phyloP scores from a whole-genome alignment of 768 basidiomycete species.

The Fibroporia radiculosa region DNA sequence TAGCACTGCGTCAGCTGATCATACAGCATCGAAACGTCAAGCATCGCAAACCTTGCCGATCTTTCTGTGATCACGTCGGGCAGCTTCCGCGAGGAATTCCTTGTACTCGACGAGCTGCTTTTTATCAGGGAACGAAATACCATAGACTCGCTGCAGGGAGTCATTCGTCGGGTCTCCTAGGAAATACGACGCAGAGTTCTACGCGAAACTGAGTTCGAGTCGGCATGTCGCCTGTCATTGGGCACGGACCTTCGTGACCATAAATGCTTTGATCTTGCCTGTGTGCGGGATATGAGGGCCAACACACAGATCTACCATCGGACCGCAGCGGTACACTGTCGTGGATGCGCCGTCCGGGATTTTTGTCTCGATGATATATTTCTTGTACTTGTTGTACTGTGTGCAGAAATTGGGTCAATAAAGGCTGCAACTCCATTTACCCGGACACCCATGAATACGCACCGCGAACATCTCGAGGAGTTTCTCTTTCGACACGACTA shows the following conservation, averaged over 20 bases:
- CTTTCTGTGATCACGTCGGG: constrained; percentile 95
- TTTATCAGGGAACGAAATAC: constrained; percentile 97
- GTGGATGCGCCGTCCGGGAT: constrained; percentile 94
- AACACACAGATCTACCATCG: constrained; percentile 95
- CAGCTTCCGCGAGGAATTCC: constrained; percentile 90
- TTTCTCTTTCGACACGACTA: constrained; percentile 91
- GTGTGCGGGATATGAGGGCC: constrained; percentile 99
- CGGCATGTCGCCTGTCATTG: background rate
- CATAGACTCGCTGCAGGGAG: constrained; percentile 92
- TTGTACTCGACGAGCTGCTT: constrained; percentile 95
- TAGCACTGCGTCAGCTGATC: background rate
- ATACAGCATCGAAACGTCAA: too few relatives aligned
- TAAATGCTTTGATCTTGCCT: constrained; percentile 94
- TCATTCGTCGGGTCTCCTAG: constrained; percentile 90
- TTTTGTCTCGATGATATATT: constrained; percentile 90
- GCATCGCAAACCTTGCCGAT: constrained; percentile 65
- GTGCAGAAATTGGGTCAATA: background rate
- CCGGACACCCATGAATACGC: constrained; percentile 4
- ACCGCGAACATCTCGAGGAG: constrained; percentile 95
- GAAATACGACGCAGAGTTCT: constrained; percentile 99
- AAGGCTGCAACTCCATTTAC: constrained; percentile 2
- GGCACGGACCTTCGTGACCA: constrained; percentile 78
- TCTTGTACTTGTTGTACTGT: constrained; percentile 99
- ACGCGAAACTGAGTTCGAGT: background rate
- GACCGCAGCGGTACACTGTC: constrained; percentile 97